phyloP scores from a whole-genome alignment of 306 rosid species.

The Prunus armeniaca region DNA sequence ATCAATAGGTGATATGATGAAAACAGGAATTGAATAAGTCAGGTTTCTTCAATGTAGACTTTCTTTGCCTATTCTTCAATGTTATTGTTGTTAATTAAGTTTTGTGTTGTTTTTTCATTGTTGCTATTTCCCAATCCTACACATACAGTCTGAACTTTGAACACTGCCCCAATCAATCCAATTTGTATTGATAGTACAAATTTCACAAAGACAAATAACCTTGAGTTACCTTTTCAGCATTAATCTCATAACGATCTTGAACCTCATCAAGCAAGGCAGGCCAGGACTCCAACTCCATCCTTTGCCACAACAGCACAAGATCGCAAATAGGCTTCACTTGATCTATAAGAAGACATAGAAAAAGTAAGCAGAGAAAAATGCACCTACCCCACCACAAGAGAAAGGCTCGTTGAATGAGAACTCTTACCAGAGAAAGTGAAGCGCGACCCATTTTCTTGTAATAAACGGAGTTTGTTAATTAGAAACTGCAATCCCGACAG shows the following conservation, averaged over 20 bases:
- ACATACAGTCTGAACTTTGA: not conserved
- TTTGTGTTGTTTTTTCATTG: not conserved
- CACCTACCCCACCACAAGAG: not conserved
- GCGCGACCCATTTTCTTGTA: constrained; percentile 71
- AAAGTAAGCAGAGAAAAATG: constrained; percentile 7
- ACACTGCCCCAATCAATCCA: not conserved
- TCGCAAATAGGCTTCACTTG: constrained; percentile 50
- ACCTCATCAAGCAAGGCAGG: constrained; percentile 81
- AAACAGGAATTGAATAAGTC: too few species aligned
- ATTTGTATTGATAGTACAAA: not conserved
- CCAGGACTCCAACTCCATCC: constrained; percentile 78
- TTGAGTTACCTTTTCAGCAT: constrained; percentile 68
- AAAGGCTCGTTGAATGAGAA: not conserved
- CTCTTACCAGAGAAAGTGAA: constrained; percentile 52
- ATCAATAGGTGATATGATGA: too few species aligned
- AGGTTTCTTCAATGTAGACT: not conserved
- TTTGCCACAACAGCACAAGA: constrained; percentile 69
- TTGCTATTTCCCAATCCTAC: not conserved
- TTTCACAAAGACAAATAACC: constrained; percentile 1
- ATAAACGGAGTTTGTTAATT: constrained; percentile 44
- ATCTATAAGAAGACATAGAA: constrained; percentile 40
- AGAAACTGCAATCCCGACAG: constrained; percentile 86
- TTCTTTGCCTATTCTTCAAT: not conserved
- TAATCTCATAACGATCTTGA: constrained; percentile 61
- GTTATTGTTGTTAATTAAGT: not conserved